These are phyloP conservation scores for Wallacemonas rigidus DNA, from an alignment of 208 protist species.

Conservation along the genomic window DNA sequence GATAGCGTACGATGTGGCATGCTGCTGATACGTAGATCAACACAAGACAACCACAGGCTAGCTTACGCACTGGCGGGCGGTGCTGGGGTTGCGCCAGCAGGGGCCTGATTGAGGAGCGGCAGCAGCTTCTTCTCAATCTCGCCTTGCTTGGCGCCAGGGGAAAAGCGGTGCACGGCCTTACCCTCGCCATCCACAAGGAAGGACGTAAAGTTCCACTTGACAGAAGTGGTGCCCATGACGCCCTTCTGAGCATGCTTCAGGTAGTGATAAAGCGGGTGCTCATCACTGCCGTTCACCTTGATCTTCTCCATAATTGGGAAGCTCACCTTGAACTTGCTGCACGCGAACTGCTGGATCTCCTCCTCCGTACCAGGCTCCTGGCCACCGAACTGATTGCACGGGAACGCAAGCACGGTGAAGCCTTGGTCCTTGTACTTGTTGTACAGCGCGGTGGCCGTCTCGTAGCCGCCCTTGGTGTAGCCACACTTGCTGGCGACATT, in stretches of 20 bases:
- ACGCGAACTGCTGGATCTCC: conserved; percentile 79
- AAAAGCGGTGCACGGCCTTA: conserved; percentile 65
- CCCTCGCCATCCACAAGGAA: conserved; percentile 87
- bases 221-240: conserved; percentile 49
- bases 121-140: conserved; percentile 72
- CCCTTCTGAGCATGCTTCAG: conserved; percentile 76
- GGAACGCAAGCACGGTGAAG: conserved; percentile 92
- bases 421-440: conserved; percentile 83
- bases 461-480: conserved; percentile 85
- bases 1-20: too few relatives aligned
- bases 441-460: conserved; percentile 78
- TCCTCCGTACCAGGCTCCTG: conserved; percentile 85
- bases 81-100: background rate
- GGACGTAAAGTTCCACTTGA: conserved; percentile 96
- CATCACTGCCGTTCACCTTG: conserved; percentile 85
- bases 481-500: conserved; percentile 94
- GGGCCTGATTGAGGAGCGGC: conserved; percentile 40
- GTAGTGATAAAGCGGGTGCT: conserved; percentile 80
- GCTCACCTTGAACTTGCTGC: conserved; percentile 55
- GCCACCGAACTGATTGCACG: conserved; percentile 90
- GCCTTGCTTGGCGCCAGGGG: conserved; percentile 45
- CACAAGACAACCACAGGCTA: too few relatives aligned
- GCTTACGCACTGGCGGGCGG: background rate
- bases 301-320: conserved; percentile 93
- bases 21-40: too few relatives aligned